These are phyloP conservation scores for Vigna hirtella DNA, from an alignment of 306 rosid species.

Conservation along the genomic window DNA sequence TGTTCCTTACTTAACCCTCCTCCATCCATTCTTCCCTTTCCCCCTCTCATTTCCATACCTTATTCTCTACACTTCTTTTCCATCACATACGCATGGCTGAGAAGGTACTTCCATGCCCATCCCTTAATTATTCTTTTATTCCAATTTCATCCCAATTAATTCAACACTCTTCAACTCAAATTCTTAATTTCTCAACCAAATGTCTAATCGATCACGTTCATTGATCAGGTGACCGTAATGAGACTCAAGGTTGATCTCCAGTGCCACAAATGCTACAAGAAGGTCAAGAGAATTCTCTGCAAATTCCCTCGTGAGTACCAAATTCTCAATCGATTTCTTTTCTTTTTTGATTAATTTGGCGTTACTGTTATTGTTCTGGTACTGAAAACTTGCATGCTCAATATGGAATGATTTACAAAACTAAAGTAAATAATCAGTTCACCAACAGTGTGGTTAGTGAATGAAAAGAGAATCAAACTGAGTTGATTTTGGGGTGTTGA, in stretches of 20 bases:
- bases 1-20: conserved; percentile 21
- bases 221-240: conserved; percentile 63
- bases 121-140: too few relatives aligned
- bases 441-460: background rate
- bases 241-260: conserved; percentile 74
- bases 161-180: too few relatives aligned
- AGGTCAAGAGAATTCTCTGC: conserved; percentile 78
- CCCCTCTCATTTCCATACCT: background rate
- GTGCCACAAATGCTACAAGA: conserved; percentile 75
- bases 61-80: background rate
- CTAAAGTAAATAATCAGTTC: too few relatives aligned
- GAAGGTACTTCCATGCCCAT: conserved; percentile 32
- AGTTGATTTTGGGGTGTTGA: conserved; percentile 44
- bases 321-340: background rate
- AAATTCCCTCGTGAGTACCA: conserved; percentile 77
- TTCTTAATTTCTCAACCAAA: background rate
- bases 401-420: too few relatives aligned
- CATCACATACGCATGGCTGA: conserved; percentile 42
- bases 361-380: too few relatives aligned
- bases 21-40: background rate
- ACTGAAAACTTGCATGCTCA: too few relatives aligned
- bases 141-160: too few relatives aligned
- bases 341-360: too few relatives aligned
- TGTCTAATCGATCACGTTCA: background rate
- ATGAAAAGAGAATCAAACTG: conserved; percentile 36